Evolutionary conservation across 768 basidiomycete genomes (phyloP).

Genomic region (Coprinopsis cinerea): DNA sequence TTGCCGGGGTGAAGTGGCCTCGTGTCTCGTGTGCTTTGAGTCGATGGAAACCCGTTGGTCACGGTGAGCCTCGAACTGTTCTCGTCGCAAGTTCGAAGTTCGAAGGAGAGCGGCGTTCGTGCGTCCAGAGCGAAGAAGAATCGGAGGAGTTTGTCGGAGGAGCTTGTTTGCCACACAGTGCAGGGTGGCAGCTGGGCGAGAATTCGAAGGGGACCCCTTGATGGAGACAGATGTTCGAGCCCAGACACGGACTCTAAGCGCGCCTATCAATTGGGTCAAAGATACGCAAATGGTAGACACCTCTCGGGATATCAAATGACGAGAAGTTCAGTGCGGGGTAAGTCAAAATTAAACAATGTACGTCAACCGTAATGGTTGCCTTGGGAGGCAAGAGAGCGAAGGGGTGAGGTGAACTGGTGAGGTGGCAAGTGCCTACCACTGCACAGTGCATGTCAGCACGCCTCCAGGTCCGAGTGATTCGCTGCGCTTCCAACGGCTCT

Average conservation of each 20-base stretch:
- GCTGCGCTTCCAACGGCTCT: neutral
- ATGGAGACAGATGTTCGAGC: too few species aligned
- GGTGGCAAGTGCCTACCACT: too few species aligned
- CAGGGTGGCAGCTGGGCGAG: too few species aligned
- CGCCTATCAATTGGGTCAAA: neutral
- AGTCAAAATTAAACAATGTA: neutral
- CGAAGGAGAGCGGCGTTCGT: neutral
- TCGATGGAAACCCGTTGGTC: neutral
- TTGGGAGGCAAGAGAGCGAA: neutral
- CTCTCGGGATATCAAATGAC: neutral
- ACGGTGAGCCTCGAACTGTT: too few species aligned
- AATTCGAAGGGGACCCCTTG: too few species aligned
- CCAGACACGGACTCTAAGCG: neutral
- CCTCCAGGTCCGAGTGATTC: slow-evolving; percentile 7
- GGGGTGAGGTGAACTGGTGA: too few species aligned
- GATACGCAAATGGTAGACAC: neutral
- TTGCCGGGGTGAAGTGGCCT: too few species aligned
- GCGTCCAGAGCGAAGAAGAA: neutral
- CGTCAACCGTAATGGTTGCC: neutral
- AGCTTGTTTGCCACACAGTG: too few species aligned
- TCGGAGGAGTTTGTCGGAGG: neutral
- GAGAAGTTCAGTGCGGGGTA: neutral
- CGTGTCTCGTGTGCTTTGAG: too few species aligned
- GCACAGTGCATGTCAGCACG: neutral
- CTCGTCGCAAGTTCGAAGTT: neutral